Percentiles rank a stretch among this genome's conserved stretches.
Evolutionary conservation across 2,329 filamentous ascomycete species (phyloP).

Genomic region (Hymenoscyphus linearis): DNA sequence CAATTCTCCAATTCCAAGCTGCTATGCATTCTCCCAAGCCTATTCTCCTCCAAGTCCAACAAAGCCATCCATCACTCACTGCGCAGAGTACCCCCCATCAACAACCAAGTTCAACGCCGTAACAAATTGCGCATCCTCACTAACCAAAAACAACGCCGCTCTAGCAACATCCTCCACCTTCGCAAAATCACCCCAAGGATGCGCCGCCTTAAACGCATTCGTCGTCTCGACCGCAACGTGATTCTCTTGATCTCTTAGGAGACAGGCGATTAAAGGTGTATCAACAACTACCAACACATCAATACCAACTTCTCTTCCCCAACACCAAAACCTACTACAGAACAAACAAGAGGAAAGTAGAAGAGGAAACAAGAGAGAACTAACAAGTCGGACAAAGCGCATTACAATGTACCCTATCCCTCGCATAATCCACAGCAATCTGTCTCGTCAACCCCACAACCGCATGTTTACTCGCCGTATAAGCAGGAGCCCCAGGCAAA

Average conservation of each 20-base stretch:
- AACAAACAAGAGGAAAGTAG: not conserved
- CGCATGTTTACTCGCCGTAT: constrained; percentile 18
- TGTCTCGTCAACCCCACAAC: constrained; percentile 16
- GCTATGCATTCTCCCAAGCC: too few relatives aligned
- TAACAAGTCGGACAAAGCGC: constrained; percentile 12
- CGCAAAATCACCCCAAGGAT: constrained; percentile 11
- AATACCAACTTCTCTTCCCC: not conserved
- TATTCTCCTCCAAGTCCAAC: too few relatives aligned
- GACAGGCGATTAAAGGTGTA: not conserved
- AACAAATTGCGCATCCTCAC: constrained; percentile 12
- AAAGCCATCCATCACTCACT: too few relatives aligned
- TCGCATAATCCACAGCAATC: constrained; percentile 11
- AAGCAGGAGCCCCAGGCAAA: constrained; percentile 8
- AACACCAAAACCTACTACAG: not conserved
- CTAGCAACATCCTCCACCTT: constrained; percentile 11
- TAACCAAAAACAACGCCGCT: constrained; percentile 12
- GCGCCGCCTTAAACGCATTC: constrained; percentile 1
- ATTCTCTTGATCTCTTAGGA: not conserved
- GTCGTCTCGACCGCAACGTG: constrained; percentile 4
- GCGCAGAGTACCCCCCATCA: constrained; percentile 13
- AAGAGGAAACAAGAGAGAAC: not conserved
- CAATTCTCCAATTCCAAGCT: not conserved
- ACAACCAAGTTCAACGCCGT: constrained; percentile 6
- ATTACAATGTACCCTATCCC: constrained; percentile 11
- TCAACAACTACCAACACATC: not conserved